Evolutionary conservation across 2,329 filamentous ascomycete species (phyloP).

Genomic region (Thielaviopsis populi): DNA sequence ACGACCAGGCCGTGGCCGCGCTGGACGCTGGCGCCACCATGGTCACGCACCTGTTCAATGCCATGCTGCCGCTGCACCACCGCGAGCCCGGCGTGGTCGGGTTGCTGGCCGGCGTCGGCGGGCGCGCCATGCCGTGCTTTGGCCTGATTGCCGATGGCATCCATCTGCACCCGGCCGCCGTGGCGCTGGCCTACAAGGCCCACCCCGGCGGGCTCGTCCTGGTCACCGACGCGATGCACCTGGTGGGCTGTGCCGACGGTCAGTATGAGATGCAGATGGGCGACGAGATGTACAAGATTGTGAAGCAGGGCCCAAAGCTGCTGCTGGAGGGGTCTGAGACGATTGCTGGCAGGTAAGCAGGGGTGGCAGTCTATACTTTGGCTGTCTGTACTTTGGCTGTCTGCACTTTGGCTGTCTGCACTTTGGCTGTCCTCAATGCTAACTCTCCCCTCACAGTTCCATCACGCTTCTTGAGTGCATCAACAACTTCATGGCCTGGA

Average conservation of each 20-base stretch:
- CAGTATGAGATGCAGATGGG: constrained; percentile 76
- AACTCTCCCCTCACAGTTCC: too few relatives aligned
- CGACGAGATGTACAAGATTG: constrained; percentile 39
- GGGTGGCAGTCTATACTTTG: too few relatives aligned
- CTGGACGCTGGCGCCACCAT: constrained; percentile 65
- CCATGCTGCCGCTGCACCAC: constrained; percentile 81
- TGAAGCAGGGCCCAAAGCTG: constrained; percentile 58
- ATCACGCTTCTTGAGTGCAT: constrained; percentile 68
- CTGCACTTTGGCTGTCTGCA: too few relatives aligned
- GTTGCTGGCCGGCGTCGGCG: constrained; percentile 34
- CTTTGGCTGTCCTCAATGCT: too few relatives aligned
- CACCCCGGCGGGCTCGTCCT: constrained; percentile 75
- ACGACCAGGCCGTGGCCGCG: constrained; percentile 61
- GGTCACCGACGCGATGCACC: constrained; percentile 83
- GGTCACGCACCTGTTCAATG: constrained; percentile 91
- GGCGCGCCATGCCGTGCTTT: constrained; percentile 53
- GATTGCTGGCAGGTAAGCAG: constrained; percentile 55
- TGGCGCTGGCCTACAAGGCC: constrained; percentile 79
- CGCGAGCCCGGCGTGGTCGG: constrained; percentile 85
- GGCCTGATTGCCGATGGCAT: constrained; percentile 85
- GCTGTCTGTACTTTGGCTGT: too few relatives aligned
- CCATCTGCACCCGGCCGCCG: constrained; percentile 72
- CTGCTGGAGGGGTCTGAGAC: constrained; percentile 64
- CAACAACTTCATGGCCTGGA: constrained; percentile 66
- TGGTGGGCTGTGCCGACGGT: constrained; percentile 72